Conservation (phyloP, 805 yeast genomes). For the Wickerhamiella qilinensis region DNA sequence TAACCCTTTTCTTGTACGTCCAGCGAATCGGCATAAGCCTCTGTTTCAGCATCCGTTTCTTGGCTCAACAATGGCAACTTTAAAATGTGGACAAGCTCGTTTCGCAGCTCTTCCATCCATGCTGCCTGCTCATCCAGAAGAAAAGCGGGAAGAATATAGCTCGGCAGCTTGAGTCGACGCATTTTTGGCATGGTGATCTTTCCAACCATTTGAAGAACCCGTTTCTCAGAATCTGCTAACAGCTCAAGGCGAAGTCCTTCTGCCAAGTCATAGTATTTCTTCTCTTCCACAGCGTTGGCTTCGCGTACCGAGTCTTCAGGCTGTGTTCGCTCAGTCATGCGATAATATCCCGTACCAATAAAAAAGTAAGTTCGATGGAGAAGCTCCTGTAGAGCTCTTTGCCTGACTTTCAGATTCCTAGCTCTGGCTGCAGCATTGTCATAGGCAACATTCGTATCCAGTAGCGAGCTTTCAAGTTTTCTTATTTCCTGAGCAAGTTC, state of each 20-base stretch:
- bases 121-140: slow-evolving; percentile 7
- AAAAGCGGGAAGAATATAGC: slow-evolving; percentile 5
- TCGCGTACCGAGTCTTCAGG: slow-evolving; percentile 11
- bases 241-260: slow-evolving; percentile 41
- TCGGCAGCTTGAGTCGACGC: not conserved
- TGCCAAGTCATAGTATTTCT: slow-evolving; percentile 38
- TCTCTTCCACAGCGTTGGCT: slow-evolving; percentile 10
- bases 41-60: slow-evolving; percentile 32
- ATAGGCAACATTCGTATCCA: not conserved
- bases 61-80: slow-evolving; percentile 11
- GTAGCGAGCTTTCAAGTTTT: not conserved
- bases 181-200: slow-evolving; percentile 6
- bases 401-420: not conserved
- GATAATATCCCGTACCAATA: slow-evolving; percentile 25
- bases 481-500: not conserved
- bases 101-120: slow-evolving; percentile 5
- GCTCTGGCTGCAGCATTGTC: not conserved
- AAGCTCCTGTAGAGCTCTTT: slow-evolving; percentile 7
- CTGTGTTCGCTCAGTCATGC: slow-evolving; percentile 16
- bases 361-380: slow-evolving; percentile 67
- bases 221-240: slow-evolving; percentile 25
- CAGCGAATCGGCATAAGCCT: slow-evolving; percentile 62
- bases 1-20: slow-evolving; percentile 55
- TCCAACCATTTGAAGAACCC: slow-evolving; percentile 11
- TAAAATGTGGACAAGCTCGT: slow-evolving; percentile 6